Conservation (phyloP, 169 alveolate species). For the Cytauxzoon felis region DNA sequence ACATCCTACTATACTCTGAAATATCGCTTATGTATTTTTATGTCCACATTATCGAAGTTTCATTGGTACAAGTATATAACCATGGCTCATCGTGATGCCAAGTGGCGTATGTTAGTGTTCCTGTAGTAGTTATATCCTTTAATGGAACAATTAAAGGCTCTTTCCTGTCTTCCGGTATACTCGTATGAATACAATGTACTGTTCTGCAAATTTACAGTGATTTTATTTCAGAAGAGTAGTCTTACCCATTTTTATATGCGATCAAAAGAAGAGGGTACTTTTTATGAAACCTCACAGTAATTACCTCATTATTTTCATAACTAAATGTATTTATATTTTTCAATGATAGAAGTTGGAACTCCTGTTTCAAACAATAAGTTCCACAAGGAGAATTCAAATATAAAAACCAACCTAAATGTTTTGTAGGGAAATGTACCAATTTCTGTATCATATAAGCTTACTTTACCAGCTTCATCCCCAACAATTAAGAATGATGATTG, state of each 20-base stretch:
- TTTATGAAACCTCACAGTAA: constrained; percentile 48
- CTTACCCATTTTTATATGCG: constrained; percentile 42
- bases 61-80: constrained; percentile 21
- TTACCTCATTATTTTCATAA: constrained; percentile 15
- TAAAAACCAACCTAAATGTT: constrained; percentile 25
- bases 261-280: constrained; percentile 41
- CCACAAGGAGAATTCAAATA: neutral
- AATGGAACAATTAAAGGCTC: constrained; percentile 58
- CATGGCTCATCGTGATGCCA: constrained; percentile 60
- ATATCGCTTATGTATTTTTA: too few relatives aligned
- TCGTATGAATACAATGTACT: constrained; percentile 38
- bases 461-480: constrained; percentile 45
- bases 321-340: neutral
- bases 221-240: neutral
- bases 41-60: constrained; percentile 36
- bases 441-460: constrained; percentile 37
- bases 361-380: too few relatives aligned
- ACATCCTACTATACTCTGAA: too few relatives aligned
- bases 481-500: constrained; percentile 17
- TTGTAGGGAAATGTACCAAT: constrained; percentile 58
- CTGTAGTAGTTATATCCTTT: constrained; percentile 34
- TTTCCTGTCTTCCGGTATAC: constrained; percentile 31
- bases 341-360: neutral
- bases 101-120: constrained; percentile 13
- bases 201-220: neutral